Conservation (phyloP, 257 asterid genomes). For the Primulina eburnea region DNA sequence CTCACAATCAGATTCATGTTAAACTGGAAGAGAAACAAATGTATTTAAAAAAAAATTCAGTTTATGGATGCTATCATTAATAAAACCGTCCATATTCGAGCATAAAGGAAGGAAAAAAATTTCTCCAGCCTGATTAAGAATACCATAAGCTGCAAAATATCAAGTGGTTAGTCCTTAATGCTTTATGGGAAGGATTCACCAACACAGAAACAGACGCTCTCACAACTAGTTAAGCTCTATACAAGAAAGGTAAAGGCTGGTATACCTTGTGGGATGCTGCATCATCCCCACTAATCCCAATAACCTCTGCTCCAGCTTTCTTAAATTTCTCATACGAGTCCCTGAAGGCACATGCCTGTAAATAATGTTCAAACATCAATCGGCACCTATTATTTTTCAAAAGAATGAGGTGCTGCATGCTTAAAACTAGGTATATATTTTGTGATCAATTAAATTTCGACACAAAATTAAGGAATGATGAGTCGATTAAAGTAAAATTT, state of each 20-base stretch:
- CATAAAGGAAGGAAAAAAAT: neutral
- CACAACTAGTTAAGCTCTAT: neutral
- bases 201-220: neutral
- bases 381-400: neutral
- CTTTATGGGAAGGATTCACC: neutral
- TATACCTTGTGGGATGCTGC: slow-evolving; percentile 83
- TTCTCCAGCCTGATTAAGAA: neutral
- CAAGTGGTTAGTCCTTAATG: neutral
- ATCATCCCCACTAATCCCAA: slow-evolving; percentile 88
- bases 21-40: neutral
- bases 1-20: neutral
- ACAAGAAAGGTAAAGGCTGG: slow-evolving; percentile 9
- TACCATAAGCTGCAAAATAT: neutral
- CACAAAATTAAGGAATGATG: neutral
- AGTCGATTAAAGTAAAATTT: too few relatives aligned
- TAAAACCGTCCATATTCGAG: neutral
- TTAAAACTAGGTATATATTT: neutral
- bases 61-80: neutral
- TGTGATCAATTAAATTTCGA: neutral
- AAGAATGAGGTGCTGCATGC: neutral
- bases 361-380: slow-evolving; percentile 24
- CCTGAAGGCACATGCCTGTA: slow-evolving; percentile 96
- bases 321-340: slow-evolving; percentile 95
- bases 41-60: too few relatives aligned
- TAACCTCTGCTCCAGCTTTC: slow-evolving; percentile 96